Percentiles rank a stretch among this genome's conserved stretches.
phyloP scores from a whole-genome alignment of 805 yeast genomes.

The Nematodospora valgi region DNA sequence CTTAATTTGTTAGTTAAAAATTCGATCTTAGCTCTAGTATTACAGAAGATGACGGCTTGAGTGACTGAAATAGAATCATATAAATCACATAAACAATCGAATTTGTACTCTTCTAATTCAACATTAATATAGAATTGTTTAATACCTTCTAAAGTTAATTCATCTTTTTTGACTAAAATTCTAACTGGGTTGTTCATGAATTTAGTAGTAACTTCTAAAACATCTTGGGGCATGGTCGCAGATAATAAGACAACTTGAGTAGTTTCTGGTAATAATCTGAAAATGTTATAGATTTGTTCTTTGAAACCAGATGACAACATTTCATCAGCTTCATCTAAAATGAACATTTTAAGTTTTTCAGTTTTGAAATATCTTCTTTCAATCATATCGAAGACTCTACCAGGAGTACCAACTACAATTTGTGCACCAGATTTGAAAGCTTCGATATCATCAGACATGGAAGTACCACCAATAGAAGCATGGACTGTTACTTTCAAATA shows the following conservation, averaged over 20 bases:
- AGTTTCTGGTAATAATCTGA: slow-evolving; percentile 79
- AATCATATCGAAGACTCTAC: slow-evolving; percentile 95
- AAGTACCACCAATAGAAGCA: slow-evolving; percentile 97
- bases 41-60: slow-evolving; percentile 97
- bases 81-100: slow-evolving; percentile 89
- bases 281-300: slow-evolving; percentile 93
- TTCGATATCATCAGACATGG: slow-evolving; percentile 81
- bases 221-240: slow-evolving; percentile 94
- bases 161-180: slow-evolving; percentile 92
- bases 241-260: slow-evolving; percentile 93
- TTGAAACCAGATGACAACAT: slow-evolving; percentile 90
- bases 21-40: slow-evolving; percentile 92
- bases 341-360: slow-evolving; percentile 84
- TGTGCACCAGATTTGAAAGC: slow-evolving; percentile 85
- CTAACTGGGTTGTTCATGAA: slow-evolving; percentile 95
- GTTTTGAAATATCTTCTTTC: slow-evolving; percentile 82
- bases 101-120: slow-evolving; percentile 91
- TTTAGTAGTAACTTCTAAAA: slow-evolving; percentile 83
- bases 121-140: slow-evolving; percentile 89
- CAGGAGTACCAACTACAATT: slow-evolving; percentile 97
- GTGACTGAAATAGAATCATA: slow-evolving; percentile 95
- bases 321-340: slow-evolving; percentile 98
- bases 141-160: slow-evolving; percentile 92
- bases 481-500: slow-evolving; percentile 89
- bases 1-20: slow-evolving; percentile 73